Evolutionary conservation across 176 grass and related monocot species (phyloP).

Genomic region (Oryza punctata): DNA sequence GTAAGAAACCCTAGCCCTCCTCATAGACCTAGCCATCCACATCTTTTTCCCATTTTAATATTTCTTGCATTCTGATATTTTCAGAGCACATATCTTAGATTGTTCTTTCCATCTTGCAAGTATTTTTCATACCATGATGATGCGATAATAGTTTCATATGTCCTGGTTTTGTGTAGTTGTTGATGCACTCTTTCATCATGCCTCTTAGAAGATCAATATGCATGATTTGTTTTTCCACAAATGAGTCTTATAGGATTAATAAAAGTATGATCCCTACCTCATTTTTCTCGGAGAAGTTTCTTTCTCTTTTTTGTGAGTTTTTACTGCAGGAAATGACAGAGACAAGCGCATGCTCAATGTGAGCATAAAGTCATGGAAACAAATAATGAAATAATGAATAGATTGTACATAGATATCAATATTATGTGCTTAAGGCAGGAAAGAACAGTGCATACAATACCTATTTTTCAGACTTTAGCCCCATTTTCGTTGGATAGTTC

Average conservation of each 20-base stretch:
- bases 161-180: conserved; percentile 12
- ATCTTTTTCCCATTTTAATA: neutral
- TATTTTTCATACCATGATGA: neutral
- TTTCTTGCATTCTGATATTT: neutral
- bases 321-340: conserved; percentile 3
- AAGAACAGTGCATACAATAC: neutral
- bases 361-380: neutral
- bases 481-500: neutral
- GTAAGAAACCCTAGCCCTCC: too few relatives aligned
- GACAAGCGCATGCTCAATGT: neutral
- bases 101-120: neutral
- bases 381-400: neutral
- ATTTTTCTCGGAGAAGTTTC: conserved; percentile 9
- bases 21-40: too few relatives aligned
- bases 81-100: neutral
- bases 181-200: neutral
- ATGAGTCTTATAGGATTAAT: neutral
- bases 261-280: neutral
- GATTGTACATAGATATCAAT: neutral
- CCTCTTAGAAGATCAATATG: conserved; percentile 2
- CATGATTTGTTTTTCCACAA: neutral
- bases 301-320: conserved; percentile 12
- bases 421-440: neutral
- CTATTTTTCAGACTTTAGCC: too few relatives aligned
- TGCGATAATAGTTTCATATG: neutral